These are phyloP conservation scores for Sporormia fimetaria DNA, from an alignment of 495 filamentous ascomycete genomes.

Conservation along the genomic window DNA sequence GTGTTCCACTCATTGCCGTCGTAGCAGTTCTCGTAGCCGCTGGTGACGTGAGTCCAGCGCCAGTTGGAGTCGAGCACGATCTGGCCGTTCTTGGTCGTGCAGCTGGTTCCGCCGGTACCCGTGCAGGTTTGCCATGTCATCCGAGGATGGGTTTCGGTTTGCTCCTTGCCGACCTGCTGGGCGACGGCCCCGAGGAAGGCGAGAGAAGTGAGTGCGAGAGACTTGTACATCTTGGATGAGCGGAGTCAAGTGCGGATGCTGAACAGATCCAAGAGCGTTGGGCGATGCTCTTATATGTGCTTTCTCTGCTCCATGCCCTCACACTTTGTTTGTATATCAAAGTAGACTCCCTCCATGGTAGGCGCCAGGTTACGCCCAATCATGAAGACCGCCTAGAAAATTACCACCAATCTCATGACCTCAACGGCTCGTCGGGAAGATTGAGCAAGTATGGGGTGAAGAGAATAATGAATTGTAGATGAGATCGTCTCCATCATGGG, in stretches of 20 bases:
- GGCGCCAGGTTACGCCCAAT: conserved; percentile 1
- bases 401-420: conserved; percentile 12
- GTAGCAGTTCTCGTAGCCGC: conserved; percentile 33
- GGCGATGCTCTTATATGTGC: conserved; percentile 14
- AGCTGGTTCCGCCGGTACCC: conserved; percentile 39
- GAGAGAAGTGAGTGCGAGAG: conserved; percentile 22
- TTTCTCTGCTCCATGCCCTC: neutral
- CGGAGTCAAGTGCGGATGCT: conserved; percentile 10
- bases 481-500: conserved; percentile 16
- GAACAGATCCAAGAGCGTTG: conserved; percentile 2
- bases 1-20: conserved; percentile 31
- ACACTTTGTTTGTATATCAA: conserved; percentile 4
- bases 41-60: conserved; percentile 32
- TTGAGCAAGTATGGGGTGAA: conserved; percentile 1
- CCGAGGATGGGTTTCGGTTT: conserved; percentile 42
- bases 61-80: conserved; percentile 44
- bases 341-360: neutral
- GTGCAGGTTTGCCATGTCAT: conserved; percentile 43
- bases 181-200: conserved; percentile 22
- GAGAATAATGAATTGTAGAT: conserved; percentile 17
- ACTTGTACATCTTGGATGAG: conserved; percentile 22
- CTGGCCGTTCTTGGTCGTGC: conserved; percentile 35
- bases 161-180: conserved; percentile 28
- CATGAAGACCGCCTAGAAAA: neutral
- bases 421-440: conserved; percentile 22